Base-by-base conservation (phyloP, 441 rosid genomes). In the Omphalea diandra region DNA sequence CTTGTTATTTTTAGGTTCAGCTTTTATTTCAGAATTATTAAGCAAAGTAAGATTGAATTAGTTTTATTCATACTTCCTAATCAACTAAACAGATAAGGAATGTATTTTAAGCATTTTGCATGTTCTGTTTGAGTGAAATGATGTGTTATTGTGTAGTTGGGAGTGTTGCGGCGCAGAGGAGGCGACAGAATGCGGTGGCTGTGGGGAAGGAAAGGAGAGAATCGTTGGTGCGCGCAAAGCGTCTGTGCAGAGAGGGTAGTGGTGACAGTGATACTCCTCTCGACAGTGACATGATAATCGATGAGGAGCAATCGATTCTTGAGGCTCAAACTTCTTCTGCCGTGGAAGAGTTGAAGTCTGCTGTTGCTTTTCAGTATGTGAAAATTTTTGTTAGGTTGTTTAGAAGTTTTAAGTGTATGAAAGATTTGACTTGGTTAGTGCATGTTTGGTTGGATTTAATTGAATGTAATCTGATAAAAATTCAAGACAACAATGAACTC, bases 141-240 rank as follows among this genome's bases (percentile, higher is more conserved):
- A 49, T 49, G 59, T 8, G 6, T 10, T 69, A n/a, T n/a, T 67
- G 53, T 52, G 49, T 79, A 92, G 97, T 88, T 73, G 97, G 98
- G 66, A 83, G 75, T 75, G 86, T 75, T 41, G 97, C 99, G 50
- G 93, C 94, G 24, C 86, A 85, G 41, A 82, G 86, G 85, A 80
- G 99, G 80, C 82, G 96, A 76, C 92, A 86, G 76, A 88, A 86
- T 76, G 98, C 99, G 6, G 88, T 85, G 57, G 85, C 92, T 1
- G 91, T 92, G 78, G 91, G 96, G 14, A 92, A 90, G 78, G 99
- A 95, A 78, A 84, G 94, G 75, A 86, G 98, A 73, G 97, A 95
- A n/a, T 84, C 81, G 12, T 76, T 92, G 80, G 90, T 95, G 59
- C 85, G 94, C 12, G 96, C 96, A 0, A 95, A 92, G 85, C 85